Conservation (phyloP, 2,329 filamentous ascomycete species). For the Colletotrichum shisoi region DNA sequence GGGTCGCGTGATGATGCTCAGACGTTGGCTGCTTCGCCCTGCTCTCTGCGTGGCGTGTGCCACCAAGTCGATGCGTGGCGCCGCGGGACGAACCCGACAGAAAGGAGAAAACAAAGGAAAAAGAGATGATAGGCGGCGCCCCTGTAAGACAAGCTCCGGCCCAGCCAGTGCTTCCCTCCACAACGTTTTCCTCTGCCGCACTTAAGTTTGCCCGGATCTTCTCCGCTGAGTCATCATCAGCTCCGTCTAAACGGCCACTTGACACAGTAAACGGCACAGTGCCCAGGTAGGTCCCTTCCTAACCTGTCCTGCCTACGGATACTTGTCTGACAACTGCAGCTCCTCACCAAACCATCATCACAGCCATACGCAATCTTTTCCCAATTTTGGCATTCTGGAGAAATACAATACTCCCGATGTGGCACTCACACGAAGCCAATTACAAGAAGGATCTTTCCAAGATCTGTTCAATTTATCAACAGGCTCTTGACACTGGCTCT, state of each 20-base stretch:
- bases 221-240: not conserved
- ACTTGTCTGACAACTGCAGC: too few relatives aligned
- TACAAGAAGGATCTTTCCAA: not conserved
- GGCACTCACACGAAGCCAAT: not conserved
- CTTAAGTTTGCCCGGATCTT: not conserved
- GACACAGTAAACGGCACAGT: not conserved
- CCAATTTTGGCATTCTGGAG: slow-evolving; percentile 34
- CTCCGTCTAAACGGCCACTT: too few relatives aligned
- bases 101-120: not conserved
- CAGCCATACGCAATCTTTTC: slow-evolving; percentile 37
- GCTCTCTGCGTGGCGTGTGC: not conserved
- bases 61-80: slow-evolving; percentile 6
- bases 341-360: not conserved
- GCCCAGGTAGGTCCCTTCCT: not conserved
- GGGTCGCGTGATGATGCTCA: not conserved
- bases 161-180: slow-evolving; percentile 10
- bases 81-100: not conserved
- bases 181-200: not conserved
- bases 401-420: slow-evolving; percentile 31
- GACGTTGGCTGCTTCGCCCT: not conserved
- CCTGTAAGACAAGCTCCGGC: slow-evolving; percentile 20
- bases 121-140: not conserved
- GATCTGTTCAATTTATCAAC: not conserved
- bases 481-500: not conserved
- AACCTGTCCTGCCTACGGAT: too few relatives aligned